Conservation (phyloP, 164 flowering plant genomes). For the Berberis vulgaris region DNA sequence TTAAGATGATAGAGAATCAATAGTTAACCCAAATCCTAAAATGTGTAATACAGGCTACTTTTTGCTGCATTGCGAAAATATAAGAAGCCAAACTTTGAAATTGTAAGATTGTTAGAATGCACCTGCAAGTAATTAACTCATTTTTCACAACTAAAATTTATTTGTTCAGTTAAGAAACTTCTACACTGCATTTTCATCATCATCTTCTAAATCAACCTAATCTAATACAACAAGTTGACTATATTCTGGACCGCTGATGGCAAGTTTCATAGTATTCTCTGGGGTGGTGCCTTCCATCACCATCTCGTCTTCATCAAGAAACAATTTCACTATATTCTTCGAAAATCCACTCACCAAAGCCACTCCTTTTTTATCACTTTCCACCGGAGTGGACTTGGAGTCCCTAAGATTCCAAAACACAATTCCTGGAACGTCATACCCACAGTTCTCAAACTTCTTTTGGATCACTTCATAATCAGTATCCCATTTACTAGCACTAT, state of each 20-base stretch:
- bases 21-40: no score
- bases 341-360: constrained; percentile 4
- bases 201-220: no score
- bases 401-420: constrained; percentile 2
- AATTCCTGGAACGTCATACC: not conserved
- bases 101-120: no score
- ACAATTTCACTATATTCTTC: not conserved
- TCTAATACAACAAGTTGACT: not conserved
- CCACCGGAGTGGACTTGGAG: constrained; percentile 1
- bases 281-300: not conserved
- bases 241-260: not conserved
- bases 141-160: no score
- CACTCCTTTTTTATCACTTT: not conserved
- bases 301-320: constrained; percentile 1
- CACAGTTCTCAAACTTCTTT: not conserved
- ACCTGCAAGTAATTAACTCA: no score
- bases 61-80: no score
- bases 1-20: no score
- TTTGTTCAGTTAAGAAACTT: no score
- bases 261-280: not conserved
- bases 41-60: no score
- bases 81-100: no score
- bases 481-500: not conserved
- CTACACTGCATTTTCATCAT: no score
- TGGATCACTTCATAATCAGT: constrained; percentile 3